These are phyloP conservation scores for Botrytis aclada DNA, from an alignment of 2,329 filamentous ascomycete species.

Conservation along the genomic window DNA sequence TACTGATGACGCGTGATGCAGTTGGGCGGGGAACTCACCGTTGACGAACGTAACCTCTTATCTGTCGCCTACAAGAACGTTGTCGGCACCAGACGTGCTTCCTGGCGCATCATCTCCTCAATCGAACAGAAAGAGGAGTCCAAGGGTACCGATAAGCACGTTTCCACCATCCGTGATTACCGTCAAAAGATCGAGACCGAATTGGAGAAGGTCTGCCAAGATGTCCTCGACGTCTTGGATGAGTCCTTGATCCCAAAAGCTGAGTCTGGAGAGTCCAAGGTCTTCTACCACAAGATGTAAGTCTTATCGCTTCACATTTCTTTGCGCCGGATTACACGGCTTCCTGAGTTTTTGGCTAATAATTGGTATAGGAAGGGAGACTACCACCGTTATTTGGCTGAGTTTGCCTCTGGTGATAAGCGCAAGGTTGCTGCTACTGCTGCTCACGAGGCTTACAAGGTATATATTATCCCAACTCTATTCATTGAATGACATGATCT, in stretches of 20 bases:
- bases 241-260: conserved; percentile 92
- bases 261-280: conserved; percentile 96
- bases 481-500: background rate
- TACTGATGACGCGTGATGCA: conserved; percentile 35
- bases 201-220: conserved; percentile 96
- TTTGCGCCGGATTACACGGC: conserved; percentile 18
- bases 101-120: conserved; percentile 98
- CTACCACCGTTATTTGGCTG: conserved; percentile 92
- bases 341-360: conserved; percentile 21
- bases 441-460: conserved; percentile 97
- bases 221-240: conserved; percentile 93
- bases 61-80: conserved; percentile 99
- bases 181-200: conserved; percentile 97
- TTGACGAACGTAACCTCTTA: conserved; percentile 98
- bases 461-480: conserved; percentile 41
- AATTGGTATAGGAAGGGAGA: conserved; percentile 76
- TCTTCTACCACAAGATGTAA: conserved; percentile 99
- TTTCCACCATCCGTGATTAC: conserved; percentile 91
- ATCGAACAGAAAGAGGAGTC: conserved; percentile 99
- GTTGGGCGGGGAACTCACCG: conserved; percentile 73
- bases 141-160: conserved; percentile 95
- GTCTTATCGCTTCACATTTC: conserved; percentile 41
- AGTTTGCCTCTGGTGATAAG: conserved; percentile 91
- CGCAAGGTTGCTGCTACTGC: conserved; percentile 83
- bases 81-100: conserved; percentile 94